Evolutionary conservation across 2,329 filamentous ascomycete genomes (phyloP), one percentile per base, ranked within the genome.

Genomic region (Colletotrichum sp.): DNA sequence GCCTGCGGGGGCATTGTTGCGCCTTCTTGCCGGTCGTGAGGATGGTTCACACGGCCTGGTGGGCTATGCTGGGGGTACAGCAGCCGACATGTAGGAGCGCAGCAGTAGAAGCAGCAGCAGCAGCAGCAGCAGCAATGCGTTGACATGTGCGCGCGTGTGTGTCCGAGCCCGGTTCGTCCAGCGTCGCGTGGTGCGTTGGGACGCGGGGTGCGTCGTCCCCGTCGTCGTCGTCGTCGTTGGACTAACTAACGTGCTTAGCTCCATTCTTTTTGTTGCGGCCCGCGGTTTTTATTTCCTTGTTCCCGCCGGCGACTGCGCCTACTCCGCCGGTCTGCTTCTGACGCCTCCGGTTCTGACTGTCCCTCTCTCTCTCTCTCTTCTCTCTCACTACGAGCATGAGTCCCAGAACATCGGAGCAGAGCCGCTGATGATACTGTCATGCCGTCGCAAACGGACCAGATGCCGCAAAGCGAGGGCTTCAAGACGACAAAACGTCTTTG

Each of bases 91-190:
- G 12, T n/a, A 51, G 43, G n/a, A 51, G 43, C 43, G 43, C 43
- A 51, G n/a, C 24, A 24, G 24, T 24, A 24, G 24, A 24, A 24
- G 24, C 24, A 24, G 24, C 43, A 51, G 18, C n/a, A 47, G 43
- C n/a, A 47, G 43, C 6, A 47, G 43, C n/a, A n/a, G 43, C 43
- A 4, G 43, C 43, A 51, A 11, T n/a, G 6, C 43, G 43, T 21
- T 51, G 43, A 51, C 43, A 51, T 51, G n/a, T 51, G 43, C 43
- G 43, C 6, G 12, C 21, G 43, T 47, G n/a, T 51, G 43, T 51
- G 43, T 51, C 43, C 43, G 43, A 51, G n/a, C 43, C 43, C 43
- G 43, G 43, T 51, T 51, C 43, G 43, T 51, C 43, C 43, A 51
- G n/a, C 43, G 43, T 51, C 43, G 43, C 43, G 43, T 51, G 43